Evolutionary conservation across 2,329 filamentous ascomycete genomes (phyloP), one percentile per base, ranked within the genome.

Genomic region (Herpotrichia juniperi): DNA sequence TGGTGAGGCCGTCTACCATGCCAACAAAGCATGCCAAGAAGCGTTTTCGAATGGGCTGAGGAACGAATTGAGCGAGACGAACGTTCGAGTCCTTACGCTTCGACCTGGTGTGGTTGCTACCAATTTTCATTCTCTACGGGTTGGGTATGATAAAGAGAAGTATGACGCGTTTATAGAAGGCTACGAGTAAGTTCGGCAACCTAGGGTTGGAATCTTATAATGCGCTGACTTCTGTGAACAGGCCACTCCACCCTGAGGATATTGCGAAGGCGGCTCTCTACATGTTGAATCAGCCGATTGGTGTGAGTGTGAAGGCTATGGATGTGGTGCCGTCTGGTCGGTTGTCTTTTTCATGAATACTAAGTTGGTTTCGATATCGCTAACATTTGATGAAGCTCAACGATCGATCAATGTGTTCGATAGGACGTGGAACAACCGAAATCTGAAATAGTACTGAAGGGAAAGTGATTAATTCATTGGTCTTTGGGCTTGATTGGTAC

Each of bases 1-100:
- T 0, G 79, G 79, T 11, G 79, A 82, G 56, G 74, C 78, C 0
- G 77, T 82, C 8, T 79, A 81, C 48, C 78, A 81, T 51, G 71
- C 78, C 4, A 76, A 68, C 54, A 81, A 81, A 56, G 77, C 78
- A 0, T 71, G 67, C 2, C 77, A 79, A 46, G 79, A 82, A 48
- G 79, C 66, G 0, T 81, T 83, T 54, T 78, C 76, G 0, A 81
- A 83, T 48, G 72, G 74, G 1, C 68, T 83, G 9, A 67, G 80
- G 0, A 80, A 72, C 16, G 81, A 84, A 61, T 59, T 81, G 8
- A 63, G 56, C 19, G 76, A 73, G 2, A 79, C 78, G 0, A 74
- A 80, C 53, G 78, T 81, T 48, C 73, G 75, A n/a, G 78, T 81
- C 0, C 50, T 81, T 6, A 76, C 75, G 0, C 53, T 81, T 12